Evolutionary conservation across 1,284 basidiomycete species (phyloP).

Genomic region (Malassezia psittaci): DNA sequence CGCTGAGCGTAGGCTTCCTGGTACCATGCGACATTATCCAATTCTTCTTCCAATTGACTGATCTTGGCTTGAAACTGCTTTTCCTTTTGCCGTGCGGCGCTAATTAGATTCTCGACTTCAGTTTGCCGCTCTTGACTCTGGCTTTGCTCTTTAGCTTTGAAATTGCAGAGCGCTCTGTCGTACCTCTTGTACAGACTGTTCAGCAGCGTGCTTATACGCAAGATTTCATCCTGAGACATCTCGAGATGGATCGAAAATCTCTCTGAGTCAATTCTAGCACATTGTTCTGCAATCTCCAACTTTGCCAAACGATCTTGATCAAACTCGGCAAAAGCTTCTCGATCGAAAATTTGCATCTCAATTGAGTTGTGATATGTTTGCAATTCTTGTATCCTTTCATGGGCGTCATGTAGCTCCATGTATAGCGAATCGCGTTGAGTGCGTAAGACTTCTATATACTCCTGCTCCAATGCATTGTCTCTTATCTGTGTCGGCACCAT

Average conservation of each 20-base stretch:
- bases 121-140: not conserved
- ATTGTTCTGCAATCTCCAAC: not conserved
- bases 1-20: conserved; percentile 14
- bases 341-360: not conserved
- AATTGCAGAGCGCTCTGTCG: not conserved
- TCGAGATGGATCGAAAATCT: not conserved
- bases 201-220: conserved; percentile 1
- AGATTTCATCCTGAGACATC: not conserved
- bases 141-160: not conserved
- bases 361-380: not conserved
- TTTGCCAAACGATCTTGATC: not conserved
- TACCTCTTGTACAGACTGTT: not conserved
- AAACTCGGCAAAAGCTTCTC: not conserved
- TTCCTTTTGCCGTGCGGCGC: not conserved
- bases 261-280: not conserved
- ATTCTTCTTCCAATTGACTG: not conserved
- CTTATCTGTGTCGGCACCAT: not conserved
- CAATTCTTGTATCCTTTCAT: not conserved
- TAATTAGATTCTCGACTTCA: not conserved
- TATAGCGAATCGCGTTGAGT: conserved; percentile 1
- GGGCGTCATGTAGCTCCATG: not conserved
- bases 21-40: conserved; percentile 10
- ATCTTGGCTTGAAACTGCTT: not conserved
- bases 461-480: not conserved
- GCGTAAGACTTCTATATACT: not conserved